These are phyloP conservation scores for Ogataea saltuana DNA, from an alignment of 805 yeast genomes.

Conservation along the genomic window DNA sequence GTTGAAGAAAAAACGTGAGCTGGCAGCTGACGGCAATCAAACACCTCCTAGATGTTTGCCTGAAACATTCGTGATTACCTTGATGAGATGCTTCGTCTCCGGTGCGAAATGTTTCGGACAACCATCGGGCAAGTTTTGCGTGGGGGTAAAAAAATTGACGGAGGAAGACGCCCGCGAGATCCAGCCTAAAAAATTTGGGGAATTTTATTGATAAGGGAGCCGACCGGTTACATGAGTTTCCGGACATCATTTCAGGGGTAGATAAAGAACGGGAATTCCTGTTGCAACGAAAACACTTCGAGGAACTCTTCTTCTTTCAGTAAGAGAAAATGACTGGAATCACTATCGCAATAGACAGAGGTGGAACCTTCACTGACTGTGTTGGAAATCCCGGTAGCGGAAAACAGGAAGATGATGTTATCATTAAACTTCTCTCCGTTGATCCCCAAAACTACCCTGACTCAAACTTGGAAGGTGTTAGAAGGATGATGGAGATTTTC, in stretches of 20 bases:
- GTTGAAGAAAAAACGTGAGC: too few relatives aligned
- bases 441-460: conserved; percentile 84
- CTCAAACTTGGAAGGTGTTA: conserved; percentile 88
- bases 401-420: conserved; percentile 43
- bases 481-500: conserved; percentile 66
- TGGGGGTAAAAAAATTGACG: too few relatives aligned
- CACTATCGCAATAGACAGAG: conserved; percentile 53
- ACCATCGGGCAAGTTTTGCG: neutral
- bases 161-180: neutral
- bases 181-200: neutral
- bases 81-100: too few relatives aligned
- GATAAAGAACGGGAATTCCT: too few relatives aligned
- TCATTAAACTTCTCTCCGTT: conserved; percentile 61
- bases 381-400: conserved; percentile 50
- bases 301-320: too few relatives aligned
- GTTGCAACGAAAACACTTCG: too few relatives aligned
- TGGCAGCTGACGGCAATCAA: too few relatives aligned
- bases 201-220: neutral
- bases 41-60: too few relatives aligned
- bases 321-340: conserved; percentile 24
- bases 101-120: too few relatives aligned
- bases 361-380: conserved; percentile 89
- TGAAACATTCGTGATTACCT: too few relatives aligned
- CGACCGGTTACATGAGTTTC: too few relatives aligned
- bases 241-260: too few relatives aligned